Conservation (phyloP, 202 grass and related monocot species). For the Alloteropsis angusta region DNA sequence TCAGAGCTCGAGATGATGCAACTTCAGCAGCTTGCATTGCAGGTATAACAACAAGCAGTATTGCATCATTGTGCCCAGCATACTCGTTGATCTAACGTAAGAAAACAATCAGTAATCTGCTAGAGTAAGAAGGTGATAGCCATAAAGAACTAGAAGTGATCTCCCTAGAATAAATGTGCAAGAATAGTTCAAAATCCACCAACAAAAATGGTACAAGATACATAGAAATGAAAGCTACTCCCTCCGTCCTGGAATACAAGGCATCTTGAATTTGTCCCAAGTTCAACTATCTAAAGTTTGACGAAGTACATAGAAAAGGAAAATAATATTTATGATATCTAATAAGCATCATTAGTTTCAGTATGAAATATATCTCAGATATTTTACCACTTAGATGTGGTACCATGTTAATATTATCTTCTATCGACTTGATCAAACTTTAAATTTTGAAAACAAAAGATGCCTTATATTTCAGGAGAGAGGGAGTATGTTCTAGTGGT, state of each 20-base stretch:
- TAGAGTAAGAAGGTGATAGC: not conserved
- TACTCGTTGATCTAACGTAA: constrained; percentile 59
- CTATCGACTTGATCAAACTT: too few species aligned
- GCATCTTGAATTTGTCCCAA: too few species aligned
- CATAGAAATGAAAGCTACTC: not conserved
- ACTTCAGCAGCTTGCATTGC: constrained; percentile 66
- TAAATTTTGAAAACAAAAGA: too few species aligned
- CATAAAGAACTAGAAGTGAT: not conserved
- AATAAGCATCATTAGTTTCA: too few species aligned
- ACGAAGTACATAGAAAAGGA: too few species aligned
- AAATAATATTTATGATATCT: too few species aligned
- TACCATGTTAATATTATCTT: too few species aligned
- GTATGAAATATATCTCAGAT: too few species aligned
- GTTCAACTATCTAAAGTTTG: too few species aligned
- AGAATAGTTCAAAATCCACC: not conserved
- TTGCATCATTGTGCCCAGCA: constrained; percentile 60
- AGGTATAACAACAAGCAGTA: constrained; percentile 60
- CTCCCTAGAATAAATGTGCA: not conserved
- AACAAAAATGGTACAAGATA: not conserved
- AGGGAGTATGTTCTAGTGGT: not conserved
- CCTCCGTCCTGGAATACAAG: too few species aligned
- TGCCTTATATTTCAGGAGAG: too few species aligned
- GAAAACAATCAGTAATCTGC: constrained; percentile 4
- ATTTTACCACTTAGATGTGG: too few species aligned
- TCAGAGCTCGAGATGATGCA: constrained; percentile 51